These are phyloP conservation scores for Acanthamoeba polyphaga DNA, from an alignment of 208 protist genomes.

Conservation along the genomic window DNA sequence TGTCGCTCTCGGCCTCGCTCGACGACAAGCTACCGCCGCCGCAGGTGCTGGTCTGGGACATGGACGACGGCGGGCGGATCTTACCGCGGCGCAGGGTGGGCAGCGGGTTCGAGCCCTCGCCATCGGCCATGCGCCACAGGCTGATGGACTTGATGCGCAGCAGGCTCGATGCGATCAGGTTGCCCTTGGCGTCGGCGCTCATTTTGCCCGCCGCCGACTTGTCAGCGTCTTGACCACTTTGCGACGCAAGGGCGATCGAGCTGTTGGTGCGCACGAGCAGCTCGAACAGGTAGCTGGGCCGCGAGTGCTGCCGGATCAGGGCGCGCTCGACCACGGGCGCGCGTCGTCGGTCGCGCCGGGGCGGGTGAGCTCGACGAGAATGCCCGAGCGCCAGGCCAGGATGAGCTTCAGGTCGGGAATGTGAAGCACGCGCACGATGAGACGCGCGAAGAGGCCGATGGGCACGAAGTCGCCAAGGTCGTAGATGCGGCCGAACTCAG, in stretches of 20 bases:
- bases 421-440: conserved; percentile 64
- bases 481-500: conserved; percentile 35
- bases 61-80: neutral
- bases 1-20: conserved; percentile 4
- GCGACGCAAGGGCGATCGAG: neutral
- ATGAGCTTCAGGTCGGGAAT: neutral
- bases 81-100: neutral
- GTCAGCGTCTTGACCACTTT: neutral
- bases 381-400: conserved; percentile 38
- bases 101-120: neutral
- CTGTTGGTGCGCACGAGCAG: conserved; percentile 29
- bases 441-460: conserved; percentile 44
- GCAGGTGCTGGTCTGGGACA: neutral
- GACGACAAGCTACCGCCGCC: neutral
- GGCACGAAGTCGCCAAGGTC: conserved; percentile 55
- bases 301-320: neutral
- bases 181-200: neutral
- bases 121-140: neutral
- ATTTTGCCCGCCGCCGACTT: neutral
- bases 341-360: neutral
- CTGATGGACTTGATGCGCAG: conserved; percentile 20
- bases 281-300: neutral
- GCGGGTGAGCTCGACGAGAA: conserved; percentile 21
- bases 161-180: neutral
- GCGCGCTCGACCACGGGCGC: conserved; percentile 1